phyloP scores from a whole-genome alignment of 2,329 filamentous ascomycete species.

The Hymenotorrendiella dingleyae region DNA sequence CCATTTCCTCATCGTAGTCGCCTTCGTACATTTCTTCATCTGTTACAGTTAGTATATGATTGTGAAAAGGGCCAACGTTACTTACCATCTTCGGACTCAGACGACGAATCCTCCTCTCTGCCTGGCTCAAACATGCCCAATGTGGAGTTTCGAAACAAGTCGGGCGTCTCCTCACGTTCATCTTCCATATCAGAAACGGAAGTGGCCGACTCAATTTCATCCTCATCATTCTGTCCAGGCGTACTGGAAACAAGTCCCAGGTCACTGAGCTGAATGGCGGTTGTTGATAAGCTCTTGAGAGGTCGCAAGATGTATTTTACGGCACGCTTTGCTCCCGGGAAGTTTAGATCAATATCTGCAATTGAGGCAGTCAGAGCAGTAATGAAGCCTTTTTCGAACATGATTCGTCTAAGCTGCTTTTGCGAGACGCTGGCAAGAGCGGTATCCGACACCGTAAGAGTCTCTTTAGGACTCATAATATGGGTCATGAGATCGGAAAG shows the following conservation, averaged over 20 bases:
- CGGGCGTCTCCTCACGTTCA: constrained; percentile 88
- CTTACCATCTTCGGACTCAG: constrained; percentile 55
- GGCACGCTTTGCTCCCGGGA: constrained; percentile 84
- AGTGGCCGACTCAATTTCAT: constrained; percentile 81
- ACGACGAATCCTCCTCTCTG: constrained; percentile 74
- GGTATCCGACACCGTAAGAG: constrained; percentile 41
- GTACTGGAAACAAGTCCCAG: constrained; percentile 55
- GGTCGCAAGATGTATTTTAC: constrained; percentile 95
- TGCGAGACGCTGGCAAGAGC: constrained; percentile 51
- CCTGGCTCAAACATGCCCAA: constrained; percentile 88
- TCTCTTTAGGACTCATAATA: constrained; percentile 79
- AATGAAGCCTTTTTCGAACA: constrained; percentile 98
- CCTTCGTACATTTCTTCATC: constrained; percentile 93
- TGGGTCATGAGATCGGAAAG: constrained; percentile 88
- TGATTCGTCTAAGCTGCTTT: constrained; percentile 81
- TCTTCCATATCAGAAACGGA: constrained; percentile 85
- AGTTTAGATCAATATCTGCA: constrained; percentile 91
- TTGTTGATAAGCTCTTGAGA: constrained; percentile 78
- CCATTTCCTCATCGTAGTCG: constrained; percentile 84
- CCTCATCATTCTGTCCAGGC: constrained; percentile 67
- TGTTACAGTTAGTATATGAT: no score
- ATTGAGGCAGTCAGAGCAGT: constrained; percentile 84
- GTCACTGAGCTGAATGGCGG: constrained; percentile 80
- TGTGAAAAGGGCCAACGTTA: constrained; percentile 12
- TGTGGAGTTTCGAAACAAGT: constrained; percentile 93